phyloP scores from a whole-genome alignment of 2,329 filamentous ascomycete species.

The Pyrenophora graminea region DNA sequence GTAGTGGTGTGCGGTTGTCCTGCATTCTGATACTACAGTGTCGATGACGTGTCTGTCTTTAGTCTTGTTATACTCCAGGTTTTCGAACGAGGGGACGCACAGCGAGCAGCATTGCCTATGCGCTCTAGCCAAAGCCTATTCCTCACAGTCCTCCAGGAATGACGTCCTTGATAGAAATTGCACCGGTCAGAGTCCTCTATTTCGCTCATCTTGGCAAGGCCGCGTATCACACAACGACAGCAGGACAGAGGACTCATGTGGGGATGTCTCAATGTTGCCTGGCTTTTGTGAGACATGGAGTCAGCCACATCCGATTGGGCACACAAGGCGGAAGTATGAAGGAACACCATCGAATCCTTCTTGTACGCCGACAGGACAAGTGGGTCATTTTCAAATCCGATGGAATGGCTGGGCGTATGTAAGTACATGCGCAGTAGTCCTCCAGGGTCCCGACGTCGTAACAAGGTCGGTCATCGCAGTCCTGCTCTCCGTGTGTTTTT shows the following conservation, averaged over 20 bases:
- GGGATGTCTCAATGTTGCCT: slow-evolving; percentile 3
- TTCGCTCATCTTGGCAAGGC: background rate
- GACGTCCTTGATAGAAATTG: background rate
- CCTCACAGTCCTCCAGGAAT: background rate
- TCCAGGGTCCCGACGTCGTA: background rate
- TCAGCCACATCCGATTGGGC: slow-evolving; percentile 7
- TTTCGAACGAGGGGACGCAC: too few species aligned
- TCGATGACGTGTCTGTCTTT: background rate
- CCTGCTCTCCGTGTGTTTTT: too few species aligned
- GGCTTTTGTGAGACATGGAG: background rate
- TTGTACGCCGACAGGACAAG: background rate
- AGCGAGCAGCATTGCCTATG: too few species aligned
- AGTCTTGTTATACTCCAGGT: too few species aligned
- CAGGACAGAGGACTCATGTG: background rate
- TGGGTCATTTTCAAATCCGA: background rate
- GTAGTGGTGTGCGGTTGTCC: background rate
- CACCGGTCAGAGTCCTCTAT: background rate
- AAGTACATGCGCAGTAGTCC: slow-evolving; percentile 3
- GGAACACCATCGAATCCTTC: background rate
- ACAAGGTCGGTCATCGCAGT: too few species aligned
- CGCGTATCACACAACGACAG: slow-evolving; percentile 1
- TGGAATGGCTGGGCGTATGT: background rate
- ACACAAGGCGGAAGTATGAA: background rate
- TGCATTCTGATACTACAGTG: background rate
- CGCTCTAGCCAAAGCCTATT: too few species aligned